phyloP scores from a whole-genome alignment of 2,329 filamentous ascomycete genomes.

The Phoma herbarum region DNA sequence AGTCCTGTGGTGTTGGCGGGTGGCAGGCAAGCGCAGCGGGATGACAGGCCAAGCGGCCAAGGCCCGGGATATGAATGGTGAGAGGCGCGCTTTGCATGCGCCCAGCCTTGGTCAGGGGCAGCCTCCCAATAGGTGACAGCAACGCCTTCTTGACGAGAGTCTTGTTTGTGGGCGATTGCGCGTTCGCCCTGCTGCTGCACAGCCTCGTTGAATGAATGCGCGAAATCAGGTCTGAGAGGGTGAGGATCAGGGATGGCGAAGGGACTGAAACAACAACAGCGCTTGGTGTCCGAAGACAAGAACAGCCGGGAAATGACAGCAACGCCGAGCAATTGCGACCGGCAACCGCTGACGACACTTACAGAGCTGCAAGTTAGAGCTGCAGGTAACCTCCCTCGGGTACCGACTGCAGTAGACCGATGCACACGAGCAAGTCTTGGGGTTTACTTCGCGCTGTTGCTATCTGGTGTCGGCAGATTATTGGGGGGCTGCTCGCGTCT shows the following conservation, averaged over 20 bases:
- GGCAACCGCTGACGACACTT: conserved; percentile 8
- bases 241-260: conserved; percentile 1
- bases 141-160: conserved; percentile 22
- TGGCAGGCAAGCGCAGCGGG: conserved; percentile 37
- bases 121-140: conserved; percentile 28
- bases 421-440: conserved; percentile 14
- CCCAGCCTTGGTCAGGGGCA: conserved; percentile 50
- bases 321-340: conserved; percentile 19
- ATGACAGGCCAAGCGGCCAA: conserved; percentile 42
- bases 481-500: conserved; percentile 15
- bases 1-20: conserved; percentile 43
- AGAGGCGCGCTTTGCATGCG: conserved; percentile 35
- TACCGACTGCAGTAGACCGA: conserved; percentile 1
- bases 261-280: conserved; percentile 16
- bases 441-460: conserved; percentile 8
- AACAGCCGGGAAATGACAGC: conserved; percentile 21
- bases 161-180: conserved; percentile 35
- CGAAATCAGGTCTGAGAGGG: conserved; percentile 5
- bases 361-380: conserved; percentile 7
- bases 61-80: conserved; percentile 33
- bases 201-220: conserved; percentile 35
- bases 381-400: conserved; percentile 10
- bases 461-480: conserved; percentile 8
- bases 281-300: conserved; percentile 21
- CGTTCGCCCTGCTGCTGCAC: conserved; percentile 32